These are phyloP conservation scores for Talaromyces stipitatus DNA, from an alignment of 495 filamentous ascomycete genomes.

Conservation along the genomic window DNA sequence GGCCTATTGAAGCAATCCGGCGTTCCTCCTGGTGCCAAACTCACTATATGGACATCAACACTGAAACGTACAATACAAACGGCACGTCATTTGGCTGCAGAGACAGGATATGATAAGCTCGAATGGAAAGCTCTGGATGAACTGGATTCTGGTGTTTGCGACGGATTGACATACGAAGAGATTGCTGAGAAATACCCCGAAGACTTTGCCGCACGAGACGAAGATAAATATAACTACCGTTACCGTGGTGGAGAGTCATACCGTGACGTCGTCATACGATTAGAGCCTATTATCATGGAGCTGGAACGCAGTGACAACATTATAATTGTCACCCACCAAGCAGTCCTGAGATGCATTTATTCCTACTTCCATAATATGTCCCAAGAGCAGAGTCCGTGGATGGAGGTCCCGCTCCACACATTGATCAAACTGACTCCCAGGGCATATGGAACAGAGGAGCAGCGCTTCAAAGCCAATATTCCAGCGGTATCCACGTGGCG, in stretches of 20 bases:
- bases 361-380: slow-evolving; percentile 97
- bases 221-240: slow-evolving; percentile 98
- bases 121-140: slow-evolving; percentile 99
- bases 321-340: slow-evolving; percentile 96
- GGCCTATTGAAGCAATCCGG: slow-evolving; percentile 68
- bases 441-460: slow-evolving; percentile 87
- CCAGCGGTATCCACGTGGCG: slow-evolving; percentile 92
- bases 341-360: slow-evolving; percentile 93
- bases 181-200: slow-evolving; percentile 87
- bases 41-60: slow-evolving; percentile 97
- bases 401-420: slow-evolving; percentile 90
- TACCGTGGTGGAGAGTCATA: slow-evolving; percentile 97
- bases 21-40: slow-evolving; percentile 67
- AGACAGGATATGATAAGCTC: slow-evolving; percentile 74
- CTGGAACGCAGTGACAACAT: slow-evolving; percentile 93
- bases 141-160: slow-evolving; percentile 92
- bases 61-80: slow-evolving; percentile 88
- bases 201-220: slow-evolving; percentile 88
- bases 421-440: slow-evolving; percentile 92
- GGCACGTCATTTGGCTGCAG: slow-evolving; percentile 60
- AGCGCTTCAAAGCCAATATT: slow-evolving; percentile 81
- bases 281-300: slow-evolving; percentile 99
- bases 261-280: slow-evolving; percentile 92
- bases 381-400: slow-evolving; percentile 93
- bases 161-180: slow-evolving; percentile 89